Evolutionary conservation across 331 rosid species (phyloP).

Genomic region (Erythrophleum ivorense): DNA sequence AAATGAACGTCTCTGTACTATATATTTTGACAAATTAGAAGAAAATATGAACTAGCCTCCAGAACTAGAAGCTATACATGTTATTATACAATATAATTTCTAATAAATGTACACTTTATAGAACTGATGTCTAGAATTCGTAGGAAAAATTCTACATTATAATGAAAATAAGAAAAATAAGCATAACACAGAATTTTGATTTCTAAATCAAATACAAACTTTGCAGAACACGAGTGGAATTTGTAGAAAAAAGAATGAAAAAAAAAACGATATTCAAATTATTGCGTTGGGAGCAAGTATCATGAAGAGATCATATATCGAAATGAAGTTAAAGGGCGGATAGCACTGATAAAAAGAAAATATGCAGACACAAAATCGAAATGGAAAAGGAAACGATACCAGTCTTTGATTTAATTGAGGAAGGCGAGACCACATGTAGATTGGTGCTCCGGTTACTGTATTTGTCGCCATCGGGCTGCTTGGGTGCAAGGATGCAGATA

Average conservation of each 20-base stretch:
- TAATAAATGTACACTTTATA: background rate
- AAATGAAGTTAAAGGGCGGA: background rate
- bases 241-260: background rate
- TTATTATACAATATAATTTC: background rate
- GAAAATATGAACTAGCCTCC: background rate
- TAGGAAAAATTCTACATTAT: background rate
- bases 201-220: background rate
- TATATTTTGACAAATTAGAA: background rate
- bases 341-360: background rate
- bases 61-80: background rate
- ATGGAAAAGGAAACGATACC: slow-evolving; percentile 39
- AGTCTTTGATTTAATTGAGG: slow-evolving; percentile 25
- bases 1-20: background rate
- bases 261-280: background rate
- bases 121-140: background rate
- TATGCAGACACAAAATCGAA: background rate
- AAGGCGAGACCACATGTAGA: slow-evolving; percentile 47
- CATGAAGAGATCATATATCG: background rate
- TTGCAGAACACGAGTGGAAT: background rate
- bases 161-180: background rate
- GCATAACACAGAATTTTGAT: background rate
- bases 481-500: slow-evolving; percentile 7
- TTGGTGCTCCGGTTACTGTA: background rate
- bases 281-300: background rate
- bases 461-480: slow-evolving; percentile 25